Evolutionary conservation across 139 green algal species (phyloP).

Genomic region (Zygnema circumcarinatum): DNA sequence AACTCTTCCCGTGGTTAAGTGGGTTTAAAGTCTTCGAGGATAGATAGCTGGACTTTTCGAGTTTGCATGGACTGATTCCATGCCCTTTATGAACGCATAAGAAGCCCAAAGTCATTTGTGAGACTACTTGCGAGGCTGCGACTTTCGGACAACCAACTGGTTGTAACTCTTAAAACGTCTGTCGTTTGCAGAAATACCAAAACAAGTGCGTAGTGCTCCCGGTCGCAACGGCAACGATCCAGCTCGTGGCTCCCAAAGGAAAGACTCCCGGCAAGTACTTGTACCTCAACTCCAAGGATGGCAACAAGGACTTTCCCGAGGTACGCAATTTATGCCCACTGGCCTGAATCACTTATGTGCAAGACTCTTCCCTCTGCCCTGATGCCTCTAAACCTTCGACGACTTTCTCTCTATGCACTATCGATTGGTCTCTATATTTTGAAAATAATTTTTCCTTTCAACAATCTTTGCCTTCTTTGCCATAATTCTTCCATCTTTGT

Average conservation of each 20-base stretch:
- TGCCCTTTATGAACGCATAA: neutral
- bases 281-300: neutral
- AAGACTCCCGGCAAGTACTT: neutral
- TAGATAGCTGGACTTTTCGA: neutral
- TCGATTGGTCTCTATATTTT: no score
- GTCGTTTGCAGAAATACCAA: neutral
- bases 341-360: no score
- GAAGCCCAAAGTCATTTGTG: no score
- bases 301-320: no score
- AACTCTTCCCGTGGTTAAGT: neutral
- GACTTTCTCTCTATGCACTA: no score
- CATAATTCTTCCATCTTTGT: no score
- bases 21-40: neutral
- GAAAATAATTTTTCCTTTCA: no score
- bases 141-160: neutral
- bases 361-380: no score
- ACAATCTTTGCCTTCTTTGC: no score
- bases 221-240: neutral
- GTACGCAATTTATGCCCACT: no score
- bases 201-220: neutral
- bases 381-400: no score
- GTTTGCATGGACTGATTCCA: neutral
- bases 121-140: no score
- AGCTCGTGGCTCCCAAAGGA: neutral
- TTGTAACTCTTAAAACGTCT: neutral